A percentile compares a stretch with the other conserved stretches of the same genome.
These are phyloP conservation scores for Fragaria ananassa DNA, from an alignment of 306 rosid genomes.

Conservation along the genomic window DNA sequence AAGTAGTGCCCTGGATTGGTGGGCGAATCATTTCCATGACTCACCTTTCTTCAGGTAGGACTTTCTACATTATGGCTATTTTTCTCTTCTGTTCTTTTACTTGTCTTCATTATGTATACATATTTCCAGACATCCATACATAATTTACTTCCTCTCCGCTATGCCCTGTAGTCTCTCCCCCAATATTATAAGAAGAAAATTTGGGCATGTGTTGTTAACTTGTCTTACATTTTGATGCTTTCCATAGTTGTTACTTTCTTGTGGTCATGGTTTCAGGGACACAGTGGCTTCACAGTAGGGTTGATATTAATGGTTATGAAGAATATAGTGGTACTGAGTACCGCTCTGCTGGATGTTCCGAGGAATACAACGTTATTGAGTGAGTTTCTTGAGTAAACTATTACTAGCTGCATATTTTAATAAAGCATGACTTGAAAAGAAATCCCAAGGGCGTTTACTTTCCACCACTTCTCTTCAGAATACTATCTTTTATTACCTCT, in stretches of 20 bases:
- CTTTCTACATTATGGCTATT: neutral
- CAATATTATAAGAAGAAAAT: neutral
- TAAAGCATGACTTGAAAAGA: neutral
- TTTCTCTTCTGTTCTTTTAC: neutral
- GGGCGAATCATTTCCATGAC: slow-evolving; percentile 88
- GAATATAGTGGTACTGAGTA: slow-evolving; percentile 85
- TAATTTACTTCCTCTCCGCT: neutral
- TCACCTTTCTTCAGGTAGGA: slow-evolving; percentile 79
- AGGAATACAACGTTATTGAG: slow-evolving; percentile 73
- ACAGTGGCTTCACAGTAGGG: slow-evolving; percentile 88
- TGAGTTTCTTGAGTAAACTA: slow-evolving; percentile 34
- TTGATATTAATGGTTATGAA: slow-evolving; percentile 80
- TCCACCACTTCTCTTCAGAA: neutral
- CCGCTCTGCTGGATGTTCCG: slow-evolving; percentile 92
- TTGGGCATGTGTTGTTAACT: neutral
- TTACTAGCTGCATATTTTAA: neutral
- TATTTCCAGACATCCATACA: neutral
- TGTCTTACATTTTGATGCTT: slow-evolving; percentile 12
- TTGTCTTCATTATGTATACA: neutral
- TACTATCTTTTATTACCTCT: neutral
- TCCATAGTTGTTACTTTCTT: slow-evolving; percentile 11
- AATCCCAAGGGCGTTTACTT: neutral
- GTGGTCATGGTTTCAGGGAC: slow-evolving; percentile 43
- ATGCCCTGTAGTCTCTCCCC: neutral
- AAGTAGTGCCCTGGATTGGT: slow-evolving; percentile 92